Conservation (phyloP, 495 filamentous ascomycete species). For the Aspergillus kassunensis region DNA sequence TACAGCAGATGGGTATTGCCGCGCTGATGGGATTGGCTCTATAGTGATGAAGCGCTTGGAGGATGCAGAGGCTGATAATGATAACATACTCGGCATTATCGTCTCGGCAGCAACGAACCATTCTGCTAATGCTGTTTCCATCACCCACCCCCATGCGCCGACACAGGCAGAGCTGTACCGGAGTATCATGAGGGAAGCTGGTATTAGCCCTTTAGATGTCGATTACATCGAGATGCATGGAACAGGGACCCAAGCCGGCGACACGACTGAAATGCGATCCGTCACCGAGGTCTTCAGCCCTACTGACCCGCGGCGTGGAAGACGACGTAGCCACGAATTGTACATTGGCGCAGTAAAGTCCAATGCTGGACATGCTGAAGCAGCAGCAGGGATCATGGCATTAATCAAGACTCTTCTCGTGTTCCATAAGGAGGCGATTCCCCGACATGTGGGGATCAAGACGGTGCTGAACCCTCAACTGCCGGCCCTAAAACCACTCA, state of each 20-base stretch:
- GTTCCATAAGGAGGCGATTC: slow-evolving; percentile 27
- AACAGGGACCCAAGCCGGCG: slow-evolving; percentile 43
- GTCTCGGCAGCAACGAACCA: slow-evolving; percentile 39
- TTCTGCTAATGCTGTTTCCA: slow-evolving; percentile 39
- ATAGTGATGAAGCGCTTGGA: slow-evolving; percentile 43
- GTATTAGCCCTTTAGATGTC: slow-evolving; percentile 46
- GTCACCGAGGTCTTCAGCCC: slow-evolving; percentile 8
- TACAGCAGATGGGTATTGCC: slow-evolving; percentile 68
- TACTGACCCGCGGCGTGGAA: too few relatives aligned
- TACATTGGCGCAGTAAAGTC: slow-evolving; percentile 31
- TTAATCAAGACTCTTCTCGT: slow-evolving; percentile 34
- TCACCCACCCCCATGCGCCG: slow-evolving; percentile 48
- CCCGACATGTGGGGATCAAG: slow-evolving; percentile 41
- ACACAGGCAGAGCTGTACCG: slow-evolving; percentile 44
- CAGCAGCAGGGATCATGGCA: slow-evolving; percentile 28
- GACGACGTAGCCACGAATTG: slow-evolving; percentile 7
- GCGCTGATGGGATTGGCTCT: slow-evolving; percentile 45
- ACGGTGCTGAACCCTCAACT: slow-evolving; percentile 35
- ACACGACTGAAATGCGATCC: slow-evolving; percentile 26
- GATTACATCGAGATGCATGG: slow-evolving; percentile 50
- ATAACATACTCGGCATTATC: slow-evolving; percentile 39
- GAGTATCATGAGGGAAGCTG: slow-evolving; percentile 40
- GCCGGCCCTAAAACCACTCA: slow-evolving; percentile 17
- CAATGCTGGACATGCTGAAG: slow-evolving; percentile 40
- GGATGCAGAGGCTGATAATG: slow-evolving; percentile 44